Conservation (phyloP, 805 yeast genomes). For the Pichia heedii region DNA sequence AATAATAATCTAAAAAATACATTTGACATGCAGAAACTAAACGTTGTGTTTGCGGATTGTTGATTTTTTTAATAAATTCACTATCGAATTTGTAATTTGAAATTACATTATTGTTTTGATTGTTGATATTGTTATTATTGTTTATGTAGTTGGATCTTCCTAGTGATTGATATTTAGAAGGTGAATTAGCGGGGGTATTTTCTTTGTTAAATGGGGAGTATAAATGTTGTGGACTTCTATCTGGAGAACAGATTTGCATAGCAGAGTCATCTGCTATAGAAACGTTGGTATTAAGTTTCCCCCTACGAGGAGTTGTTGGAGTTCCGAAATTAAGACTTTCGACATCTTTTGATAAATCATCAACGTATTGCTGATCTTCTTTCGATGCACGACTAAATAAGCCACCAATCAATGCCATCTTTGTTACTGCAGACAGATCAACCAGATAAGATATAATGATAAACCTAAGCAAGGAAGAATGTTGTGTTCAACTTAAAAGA, state of each 20-base stretch:
- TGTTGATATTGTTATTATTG: no score
- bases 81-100: constrained; percentile 21
- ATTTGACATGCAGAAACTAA: constrained; percentile 86
- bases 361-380: constrained; percentile 22
- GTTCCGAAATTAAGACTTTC: constrained; percentile 25
- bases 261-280: constrained; percentile 15
- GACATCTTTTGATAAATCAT: constrained; percentile 27
- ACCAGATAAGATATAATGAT: no score
- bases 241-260: constrained; percentile 26
- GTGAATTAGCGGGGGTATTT: constrained; percentile 28
- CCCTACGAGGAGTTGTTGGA: constrained; percentile 17
- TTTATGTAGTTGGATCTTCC: constrained; percentile 3
- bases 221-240: constrained; percentile 16
- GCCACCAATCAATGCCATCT: constrained; percentile 22
- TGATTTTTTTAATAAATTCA: constrained; percentile 51
- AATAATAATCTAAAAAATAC: constrained; percentile 90
- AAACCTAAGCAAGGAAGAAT: no score
- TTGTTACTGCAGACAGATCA: no score
- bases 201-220: constrained; percentile 30
- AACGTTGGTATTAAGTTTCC: constrained; percentile 4
- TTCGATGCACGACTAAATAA: constrained; percentile 23
- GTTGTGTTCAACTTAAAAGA: no score
- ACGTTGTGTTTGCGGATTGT: constrained; percentile 70
- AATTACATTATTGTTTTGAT: constrained; percentile 1
- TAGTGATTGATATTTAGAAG: constrained; percentile 9